These are phyloP conservation scores for Kwoniella shivajii DNA, from an alignment of 1,284 basidiomycete species.

Conservation along the genomic window DNA sequence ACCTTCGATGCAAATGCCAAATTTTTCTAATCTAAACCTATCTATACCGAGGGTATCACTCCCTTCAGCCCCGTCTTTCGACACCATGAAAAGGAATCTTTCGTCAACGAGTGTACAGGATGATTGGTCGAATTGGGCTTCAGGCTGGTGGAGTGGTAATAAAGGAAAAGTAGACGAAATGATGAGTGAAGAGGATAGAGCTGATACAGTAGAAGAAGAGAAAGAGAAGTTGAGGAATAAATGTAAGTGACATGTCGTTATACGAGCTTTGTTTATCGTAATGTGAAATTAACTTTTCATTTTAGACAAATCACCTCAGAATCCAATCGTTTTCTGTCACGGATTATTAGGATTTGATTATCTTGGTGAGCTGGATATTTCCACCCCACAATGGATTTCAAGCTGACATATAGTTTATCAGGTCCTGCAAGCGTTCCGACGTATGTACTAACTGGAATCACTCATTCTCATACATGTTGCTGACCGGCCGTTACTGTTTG, in stretches of 20 bases:
- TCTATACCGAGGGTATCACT: conserved; percentile 13
- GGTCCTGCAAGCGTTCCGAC: conserved; percentile 40
- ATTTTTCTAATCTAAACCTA: conserved; percentile 13
- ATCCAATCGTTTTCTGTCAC: conserved; percentile 91
- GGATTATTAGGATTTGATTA: conserved; percentile 83
- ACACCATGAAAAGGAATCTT: conserved; percentile 23
- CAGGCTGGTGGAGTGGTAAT: conserved; percentile 50
- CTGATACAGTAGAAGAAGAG: conserved; percentile 60
- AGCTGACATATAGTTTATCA: neutral
- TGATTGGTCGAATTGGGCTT: conserved; percentile 38
- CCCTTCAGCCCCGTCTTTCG: conserved; percentile 12
- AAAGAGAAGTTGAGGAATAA: conserved; percentile 64
- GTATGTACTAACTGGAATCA: conserved; percentile 7
- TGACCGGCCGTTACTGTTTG: conserved; percentile 48
- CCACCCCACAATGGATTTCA: too few relatives aligned
- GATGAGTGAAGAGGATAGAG: conserved; percentile 64
- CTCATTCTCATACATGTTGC: conserved; percentile 26
- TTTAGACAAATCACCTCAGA: conserved; percentile 66
- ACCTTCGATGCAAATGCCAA: conserved; percentile 24
- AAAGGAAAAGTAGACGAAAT: conserved; percentile 63
- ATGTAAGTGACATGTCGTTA: conserved; percentile 60
- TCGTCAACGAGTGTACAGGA: conserved; percentile 25
- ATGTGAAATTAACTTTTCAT: neutral
- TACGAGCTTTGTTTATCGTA: neutral
- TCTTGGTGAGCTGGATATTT: conserved; percentile 24